phyloP scores from a whole-genome alignment of 495 filamentous ascomycete genomes.

The Penicillium riverlandense region DNA sequence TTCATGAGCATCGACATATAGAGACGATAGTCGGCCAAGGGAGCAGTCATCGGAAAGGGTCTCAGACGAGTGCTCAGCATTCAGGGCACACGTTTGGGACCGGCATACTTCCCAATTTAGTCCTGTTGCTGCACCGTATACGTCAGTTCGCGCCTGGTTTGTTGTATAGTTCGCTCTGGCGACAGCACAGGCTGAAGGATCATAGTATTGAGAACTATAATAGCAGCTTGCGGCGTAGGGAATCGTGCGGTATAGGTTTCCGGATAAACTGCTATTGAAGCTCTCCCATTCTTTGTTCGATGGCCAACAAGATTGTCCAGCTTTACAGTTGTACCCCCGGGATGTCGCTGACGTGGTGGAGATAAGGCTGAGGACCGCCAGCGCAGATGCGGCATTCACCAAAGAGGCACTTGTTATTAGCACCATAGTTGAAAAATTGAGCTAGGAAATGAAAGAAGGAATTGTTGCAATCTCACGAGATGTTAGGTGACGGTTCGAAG shows the following conservation, averaged over 20 bases:
- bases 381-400: no score
- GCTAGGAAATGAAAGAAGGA: no score
- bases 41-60: conserved; percentile 1
- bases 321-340: conserved; percentile 5
- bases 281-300: conserved; percentile 11
- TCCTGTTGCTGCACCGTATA: conserved; percentile 4
- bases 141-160: not conserved
- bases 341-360: not conserved
- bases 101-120: conserved; percentile 11
- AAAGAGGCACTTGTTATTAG: no score
- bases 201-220: conserved; percentile 5
- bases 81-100: conserved; percentile 4
- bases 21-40: conserved; percentile 8
- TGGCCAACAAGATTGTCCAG: conserved; percentile 9
- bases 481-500: no score
- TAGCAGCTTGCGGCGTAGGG: conserved; percentile 15
- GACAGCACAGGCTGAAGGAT: conserved; percentile 5
- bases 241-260: conserved; percentile 7
- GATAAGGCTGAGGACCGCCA: no score
- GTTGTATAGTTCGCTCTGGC: conserved; percentile 6
- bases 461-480: no score
- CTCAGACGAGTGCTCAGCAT: not conserved
- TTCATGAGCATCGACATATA: conserved; percentile 8
- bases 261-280: conserved; percentile 12
- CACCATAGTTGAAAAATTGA: no score